These are phyloP conservation scores for Theileria luwenshuni DNA, from an alignment of 169 alveolate genomes.

Conservation along the genomic window DNA sequence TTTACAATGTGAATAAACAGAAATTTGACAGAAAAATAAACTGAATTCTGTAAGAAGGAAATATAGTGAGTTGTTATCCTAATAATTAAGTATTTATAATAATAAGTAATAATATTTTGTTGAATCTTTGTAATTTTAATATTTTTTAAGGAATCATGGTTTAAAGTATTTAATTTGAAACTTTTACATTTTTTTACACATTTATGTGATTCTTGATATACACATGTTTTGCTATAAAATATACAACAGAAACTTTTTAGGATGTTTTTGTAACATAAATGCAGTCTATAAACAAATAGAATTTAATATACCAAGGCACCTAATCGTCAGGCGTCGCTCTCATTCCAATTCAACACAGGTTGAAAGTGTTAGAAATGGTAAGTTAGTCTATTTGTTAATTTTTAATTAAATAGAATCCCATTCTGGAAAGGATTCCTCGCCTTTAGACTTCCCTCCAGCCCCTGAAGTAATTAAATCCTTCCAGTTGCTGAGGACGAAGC, in stretches of 20 bases:
- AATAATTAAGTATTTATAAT: no score
- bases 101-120: no score
- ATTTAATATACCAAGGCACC: background rate
- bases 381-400: background rate
- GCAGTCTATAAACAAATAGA: background rate
- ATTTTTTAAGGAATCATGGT: no score
- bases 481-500: constrained; percentile 45
- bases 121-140: background rate
- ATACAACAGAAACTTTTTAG: background rate
- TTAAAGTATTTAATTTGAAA: no score
- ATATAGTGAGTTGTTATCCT: background rate
- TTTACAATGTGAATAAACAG: no score
- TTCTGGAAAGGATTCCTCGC: no score
- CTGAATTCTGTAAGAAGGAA: no score
- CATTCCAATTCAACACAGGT: background rate
- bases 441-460: background rate
- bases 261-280: background rate
- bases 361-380: background rate
- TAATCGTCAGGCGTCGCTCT: background rate
- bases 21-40: no score
- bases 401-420: no score
- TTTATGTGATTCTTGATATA: no score
- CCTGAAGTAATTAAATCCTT: constrained; percentile 22
- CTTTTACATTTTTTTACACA: background rate
- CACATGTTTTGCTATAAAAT: background rate